Evolutionary conservation across 306 rosid genomes (phyloP).

Genomic region (Herpetospermum pedunculosum): DNA sequence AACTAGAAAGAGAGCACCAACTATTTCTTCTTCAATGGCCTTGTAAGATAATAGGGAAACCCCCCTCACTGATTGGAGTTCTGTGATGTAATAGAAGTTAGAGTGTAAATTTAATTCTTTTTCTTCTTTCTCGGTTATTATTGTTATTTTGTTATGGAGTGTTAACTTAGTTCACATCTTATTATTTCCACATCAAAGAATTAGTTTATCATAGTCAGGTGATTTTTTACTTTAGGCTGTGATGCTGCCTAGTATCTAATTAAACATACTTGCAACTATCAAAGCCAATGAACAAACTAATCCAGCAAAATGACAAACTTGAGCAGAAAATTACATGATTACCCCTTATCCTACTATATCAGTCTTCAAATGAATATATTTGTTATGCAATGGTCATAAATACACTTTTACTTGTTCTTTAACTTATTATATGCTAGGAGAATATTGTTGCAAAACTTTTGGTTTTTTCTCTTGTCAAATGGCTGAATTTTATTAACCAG

Average conservation of each 20-base stretch:
- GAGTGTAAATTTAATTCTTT: neutral
- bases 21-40: too few relatives aligned
- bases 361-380: neutral
- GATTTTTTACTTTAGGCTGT: neutral
- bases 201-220: neutral
- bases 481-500: neutral
- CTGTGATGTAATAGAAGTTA: neutral
- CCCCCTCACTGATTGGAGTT: too few relatives aligned
- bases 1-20: too few relatives aligned
- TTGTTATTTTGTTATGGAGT: neutral
- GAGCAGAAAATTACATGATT: neutral
- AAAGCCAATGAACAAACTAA: neutral
- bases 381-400: neutral
- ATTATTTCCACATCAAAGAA: neutral
- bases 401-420: neutral
- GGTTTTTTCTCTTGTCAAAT: too few relatives aligned
- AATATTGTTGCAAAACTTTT: neutral
- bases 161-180: neutral
- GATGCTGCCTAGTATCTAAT: neutral
- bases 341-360: neutral
- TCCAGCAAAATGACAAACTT: neutral
- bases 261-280: neutral
- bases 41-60: too few relatives aligned
- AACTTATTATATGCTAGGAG: neutral
- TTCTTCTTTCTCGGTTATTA: constrained; percentile 9